Conservation (phyloP, 73 alveolate species). For the Blepharisma stoltei region DNA sequence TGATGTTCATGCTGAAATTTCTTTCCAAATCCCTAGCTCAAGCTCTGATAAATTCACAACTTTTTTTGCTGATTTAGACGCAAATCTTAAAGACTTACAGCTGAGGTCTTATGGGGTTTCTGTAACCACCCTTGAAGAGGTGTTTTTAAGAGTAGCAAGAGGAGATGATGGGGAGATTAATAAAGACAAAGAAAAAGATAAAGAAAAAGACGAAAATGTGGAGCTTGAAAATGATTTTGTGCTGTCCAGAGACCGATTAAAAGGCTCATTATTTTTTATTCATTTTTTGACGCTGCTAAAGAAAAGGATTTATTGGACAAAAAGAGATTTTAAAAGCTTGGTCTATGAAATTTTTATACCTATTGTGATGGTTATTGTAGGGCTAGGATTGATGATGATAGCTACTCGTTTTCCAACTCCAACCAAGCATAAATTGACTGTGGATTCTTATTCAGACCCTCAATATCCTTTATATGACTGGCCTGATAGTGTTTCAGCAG, state of each 20-base stretch:
- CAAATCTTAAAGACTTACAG: conserved; percentile 50
- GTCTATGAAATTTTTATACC: conserved; percentile 83
- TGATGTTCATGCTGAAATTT: conserved; percentile 66
- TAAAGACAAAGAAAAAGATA: conserved; percentile 28
- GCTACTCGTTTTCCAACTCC: conserved; percentile 30
- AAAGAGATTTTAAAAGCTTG: conserved; percentile 76
- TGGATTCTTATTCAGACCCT: too few species aligned
- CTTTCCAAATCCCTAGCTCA: conserved; percentile 61
- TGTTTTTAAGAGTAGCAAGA: conserved; percentile 85
- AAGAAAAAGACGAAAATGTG: not conserved
- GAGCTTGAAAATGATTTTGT: conserved; percentile 20
- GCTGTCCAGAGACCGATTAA: not conserved
- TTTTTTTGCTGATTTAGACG: conserved; percentile 76
- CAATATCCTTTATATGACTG: too few species aligned
- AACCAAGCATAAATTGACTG: too few species aligned
- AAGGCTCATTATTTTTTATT: conserved; percentile 38
- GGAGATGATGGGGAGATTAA: conserved; percentile 35
- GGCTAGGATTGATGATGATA: conserved; percentile 48
- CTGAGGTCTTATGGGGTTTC: conserved; percentile 84
- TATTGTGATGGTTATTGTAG: conserved; percentile 67
- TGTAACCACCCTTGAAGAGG: conserved; percentile 96
- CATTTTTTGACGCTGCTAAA: conserved; percentile 71
- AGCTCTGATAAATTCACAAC: conserved; percentile 53
- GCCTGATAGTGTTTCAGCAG: too few species aligned
- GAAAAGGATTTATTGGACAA: conserved; percentile 64